Evolutionary conservation across 352 stramenopile genomes (phyloP), one percentile per base, ranked within the genome.

Genomic region (Pythium vanterpoolii): DNA sequence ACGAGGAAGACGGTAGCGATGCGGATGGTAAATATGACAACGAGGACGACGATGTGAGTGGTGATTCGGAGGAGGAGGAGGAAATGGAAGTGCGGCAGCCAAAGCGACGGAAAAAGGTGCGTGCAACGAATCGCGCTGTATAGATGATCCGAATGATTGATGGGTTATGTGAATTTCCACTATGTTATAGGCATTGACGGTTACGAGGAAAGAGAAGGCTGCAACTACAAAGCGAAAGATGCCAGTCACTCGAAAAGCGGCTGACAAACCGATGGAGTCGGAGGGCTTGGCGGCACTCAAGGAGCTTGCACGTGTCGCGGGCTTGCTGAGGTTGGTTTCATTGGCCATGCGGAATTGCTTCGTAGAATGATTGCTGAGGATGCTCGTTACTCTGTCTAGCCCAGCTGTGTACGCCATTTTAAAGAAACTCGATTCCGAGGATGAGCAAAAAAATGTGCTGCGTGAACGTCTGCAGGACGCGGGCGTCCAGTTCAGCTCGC

Each of bases 281-380:
- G 61, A 71, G 0, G 83, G 85, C 5, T 47, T 93, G 23, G 62
- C 71, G 11, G 56, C 75, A 11, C 72, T 95, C 16, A 95, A 92
- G 45, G 76, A 89, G 54, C 47, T 95, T 11, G 83, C 79, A 7
- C 78, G 79, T 3, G 83, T 77, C 4, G 81, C 83, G 24, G 77
- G 85, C 1, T 48, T 90, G 34, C 59, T 93, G 10, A 84, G 76
- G 85, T 95, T 66, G 38, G 81, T 56, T 7, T 40, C 10, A 18
- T n/a, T n/a, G n/a, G n/a, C n/a, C n/a, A n/a, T n/a, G n/a, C n/a
- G n/a, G n/a, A n/a, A n/a, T n/a, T n/a, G n/a, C n/a, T n/a, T 10
- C 4, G 40, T 13, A 3, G n/a, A 13, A 27, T 46, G 1, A 28
- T 14, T 8, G 5, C 5, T 4, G 21, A 8, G 1, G 21, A 30